These are phyloP conservation scores for Candida suzukii DNA, from an alignment of 805 yeast genomes.

Conservation along the genomic window DNA sequence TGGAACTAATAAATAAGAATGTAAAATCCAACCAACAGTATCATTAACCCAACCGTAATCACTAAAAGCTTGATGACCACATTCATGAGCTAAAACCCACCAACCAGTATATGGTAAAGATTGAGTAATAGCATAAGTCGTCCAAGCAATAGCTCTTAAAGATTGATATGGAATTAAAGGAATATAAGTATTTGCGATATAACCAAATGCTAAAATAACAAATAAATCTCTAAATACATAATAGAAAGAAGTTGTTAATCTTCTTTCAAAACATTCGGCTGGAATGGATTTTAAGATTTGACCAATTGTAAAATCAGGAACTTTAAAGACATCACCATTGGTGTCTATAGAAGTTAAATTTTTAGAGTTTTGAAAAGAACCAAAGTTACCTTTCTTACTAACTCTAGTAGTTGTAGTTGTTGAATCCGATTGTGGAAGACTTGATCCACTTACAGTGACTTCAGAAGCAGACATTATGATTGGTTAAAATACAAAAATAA, in stretches of 20 bases:
- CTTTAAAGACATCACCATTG: constrained; percentile 59
- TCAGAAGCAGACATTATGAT: constrained; percentile 25
- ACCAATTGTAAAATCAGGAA: constrained; percentile 71
- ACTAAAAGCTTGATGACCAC: constrained; percentile 85
- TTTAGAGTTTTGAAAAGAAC: constrained; percentile 25
- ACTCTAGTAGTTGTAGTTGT: constrained; percentile 13
- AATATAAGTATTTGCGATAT: constrained; percentile 45
- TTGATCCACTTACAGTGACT: constrained; percentile 19
- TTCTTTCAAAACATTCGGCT: constrained; percentile 63
- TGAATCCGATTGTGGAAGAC: background rate
- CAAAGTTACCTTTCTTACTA: constrained; percentile 34
- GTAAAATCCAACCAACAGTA: constrained; percentile 76
- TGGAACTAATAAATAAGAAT: constrained; percentile 74
- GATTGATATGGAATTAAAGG: constrained; percentile 37
- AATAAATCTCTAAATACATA: constrained; percentile 65
- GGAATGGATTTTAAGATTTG: constrained; percentile 71
- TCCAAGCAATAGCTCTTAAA: constrained; percentile 54
- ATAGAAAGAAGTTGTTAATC: constrained; percentile 43
- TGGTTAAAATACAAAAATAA: background rate
- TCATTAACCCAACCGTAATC: constrained; percentile 70
- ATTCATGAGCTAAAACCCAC: constrained; percentile 87
- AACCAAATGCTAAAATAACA: constrained; percentile 41
- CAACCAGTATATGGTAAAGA: constrained; percentile 71
- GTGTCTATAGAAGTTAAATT: constrained; percentile 47
- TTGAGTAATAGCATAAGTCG: constrained; percentile 41